Evolutionary conservation across 1,139 yeast species (phyloP), one percentile per base, ranked within the genome.

Genomic region (Geotrichum macrosporum): DNA sequence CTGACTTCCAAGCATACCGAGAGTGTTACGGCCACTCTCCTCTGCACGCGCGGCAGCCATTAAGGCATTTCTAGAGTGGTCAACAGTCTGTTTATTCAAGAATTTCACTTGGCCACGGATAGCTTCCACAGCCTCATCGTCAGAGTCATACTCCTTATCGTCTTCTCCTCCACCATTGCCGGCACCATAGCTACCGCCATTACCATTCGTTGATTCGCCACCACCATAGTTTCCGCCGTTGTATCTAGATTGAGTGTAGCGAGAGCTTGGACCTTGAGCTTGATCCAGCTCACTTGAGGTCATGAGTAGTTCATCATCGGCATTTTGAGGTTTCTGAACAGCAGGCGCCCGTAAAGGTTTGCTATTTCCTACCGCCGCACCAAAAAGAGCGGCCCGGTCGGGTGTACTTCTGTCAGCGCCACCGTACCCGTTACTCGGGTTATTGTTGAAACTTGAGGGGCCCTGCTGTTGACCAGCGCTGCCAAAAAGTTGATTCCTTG

Each of bases 41-140:
- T 89, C 96, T 0, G 97, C 96, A 58, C 87, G 94, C 55, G 84
- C 84, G 1, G 96, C 95, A 80, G 86, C 80, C 57, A 84, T 76
- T 51, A 92, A 70, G 0, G 96, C 88, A 58, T 88, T 88, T 59
- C 95, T 75, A 0, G 97, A 84, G 42, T 88, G 80, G 8, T 86
- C 82, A 15, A 88, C 80, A 1, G 96, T 83, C 59, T 87, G 94
- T 59, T 87, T 94, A 64, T 89, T 89, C 40, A 87, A 81, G 62
- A 84, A 88, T 51, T 87, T 73, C 53, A 86, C 84, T 58, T 89
- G 89, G 56, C 84, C 84, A 63, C 85, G 87, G 57, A 92, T 78
- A 38, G 81, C 87, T 60, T 87, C 95, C 16, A 89, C 88, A 55
- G 88, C 97, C 63, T 86, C 95, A 53, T 88, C 94, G 60, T 74